These are phyloP conservation scores for Beauveria asiatica DNA, from an alignment of 2,329 filamentous ascomycete species.

Conservation along the genomic window DNA sequence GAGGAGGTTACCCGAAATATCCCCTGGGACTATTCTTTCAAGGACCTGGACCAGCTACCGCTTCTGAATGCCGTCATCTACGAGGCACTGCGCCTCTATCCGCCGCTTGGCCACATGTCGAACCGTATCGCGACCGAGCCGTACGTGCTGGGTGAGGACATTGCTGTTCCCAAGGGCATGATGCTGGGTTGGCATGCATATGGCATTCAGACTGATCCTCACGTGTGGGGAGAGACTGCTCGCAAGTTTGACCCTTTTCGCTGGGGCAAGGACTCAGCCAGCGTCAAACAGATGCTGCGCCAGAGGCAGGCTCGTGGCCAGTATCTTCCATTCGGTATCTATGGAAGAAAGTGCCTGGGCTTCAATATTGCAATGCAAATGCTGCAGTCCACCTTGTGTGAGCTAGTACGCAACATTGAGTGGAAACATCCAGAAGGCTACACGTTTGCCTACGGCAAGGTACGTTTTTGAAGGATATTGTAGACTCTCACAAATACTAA, in stretches of 20 bases:
- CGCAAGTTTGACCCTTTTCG: neutral
- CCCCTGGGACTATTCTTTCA: neutral
- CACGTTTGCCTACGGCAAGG: slow-evolving; percentile 3
- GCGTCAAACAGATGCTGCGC: slow-evolving; percentile 1
- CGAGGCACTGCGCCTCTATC: slow-evolving; percentile 5
- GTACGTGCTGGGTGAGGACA: neutral
- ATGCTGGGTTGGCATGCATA: slow-evolving; percentile 5
- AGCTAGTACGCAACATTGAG: slow-evolving; percentile 4
- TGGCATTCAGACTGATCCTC: slow-evolving; percentile 2
- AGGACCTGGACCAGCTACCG: neutral
- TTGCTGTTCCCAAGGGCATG: neutral
- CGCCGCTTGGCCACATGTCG: neutral
- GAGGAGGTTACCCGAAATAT: neutral
- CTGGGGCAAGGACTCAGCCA: neutral
- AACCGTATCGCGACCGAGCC: neutral
- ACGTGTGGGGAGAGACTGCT: neutral
- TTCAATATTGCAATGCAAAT: neutral
- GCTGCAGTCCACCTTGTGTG: neutral
- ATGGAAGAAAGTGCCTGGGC: neutral
- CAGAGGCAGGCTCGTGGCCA: neutral
- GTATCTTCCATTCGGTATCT: slow-evolving; percentile 4
- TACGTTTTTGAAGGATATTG: neutral
- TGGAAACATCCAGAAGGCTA: slow-evolving; percentile 3
- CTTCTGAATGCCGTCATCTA: slow-evolving; percentile 2
- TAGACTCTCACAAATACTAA: neutral